A percentile compares a stretch with the other conserved stretches of the same genome.
phyloP scores from a whole-genome alignment of 176 grass and related monocot genomes.

The Oryza punctata region DNA sequence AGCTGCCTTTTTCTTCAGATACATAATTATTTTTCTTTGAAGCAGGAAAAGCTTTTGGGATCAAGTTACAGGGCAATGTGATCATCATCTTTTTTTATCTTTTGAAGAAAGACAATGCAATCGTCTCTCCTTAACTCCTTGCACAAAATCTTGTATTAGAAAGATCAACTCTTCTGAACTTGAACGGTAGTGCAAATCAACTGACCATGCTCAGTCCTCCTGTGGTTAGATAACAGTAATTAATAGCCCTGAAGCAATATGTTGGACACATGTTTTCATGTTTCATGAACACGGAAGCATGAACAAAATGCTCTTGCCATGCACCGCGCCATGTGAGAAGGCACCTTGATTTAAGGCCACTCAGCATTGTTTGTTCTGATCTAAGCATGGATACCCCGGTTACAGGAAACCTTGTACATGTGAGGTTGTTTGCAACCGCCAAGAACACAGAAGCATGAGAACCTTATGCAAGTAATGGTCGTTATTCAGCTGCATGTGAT shows the following conservation, averaged over 20 bases:
- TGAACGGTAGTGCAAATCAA: not conserved
- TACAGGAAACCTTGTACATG: conserved; percentile 36
- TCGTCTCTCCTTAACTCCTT: no score
- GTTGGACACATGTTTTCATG: not conserved
- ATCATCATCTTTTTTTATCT: no score
- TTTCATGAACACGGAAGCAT: conserved; percentile 24
- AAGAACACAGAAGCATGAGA: not conserved
- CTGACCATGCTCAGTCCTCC: not conserved
- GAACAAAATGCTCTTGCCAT: conserved; percentile 18
- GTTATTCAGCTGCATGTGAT: conserved; percentile 26
- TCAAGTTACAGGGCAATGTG: not conserved
- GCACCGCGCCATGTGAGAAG: conserved; percentile 39
- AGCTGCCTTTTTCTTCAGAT: not conserved
- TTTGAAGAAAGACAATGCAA: no score
- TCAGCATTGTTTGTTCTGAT: conserved; percentile 21
- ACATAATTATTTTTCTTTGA: not conserved
- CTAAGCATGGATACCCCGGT: conserved; percentile 18
- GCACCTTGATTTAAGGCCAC: conserved; percentile 15
- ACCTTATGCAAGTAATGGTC: not conserved
- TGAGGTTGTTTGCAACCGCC: conserved; percentile 30
- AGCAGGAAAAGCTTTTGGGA: not conserved
- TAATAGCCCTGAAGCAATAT: not conserved
- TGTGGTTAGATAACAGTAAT: not conserved
- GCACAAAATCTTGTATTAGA: no score
- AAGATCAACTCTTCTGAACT: not conserved